These are phyloP conservation scores for Knufia petricola DNA, from an alignment of 2,329 filamentous ascomycete genomes.

Conservation along the genomic window DNA sequence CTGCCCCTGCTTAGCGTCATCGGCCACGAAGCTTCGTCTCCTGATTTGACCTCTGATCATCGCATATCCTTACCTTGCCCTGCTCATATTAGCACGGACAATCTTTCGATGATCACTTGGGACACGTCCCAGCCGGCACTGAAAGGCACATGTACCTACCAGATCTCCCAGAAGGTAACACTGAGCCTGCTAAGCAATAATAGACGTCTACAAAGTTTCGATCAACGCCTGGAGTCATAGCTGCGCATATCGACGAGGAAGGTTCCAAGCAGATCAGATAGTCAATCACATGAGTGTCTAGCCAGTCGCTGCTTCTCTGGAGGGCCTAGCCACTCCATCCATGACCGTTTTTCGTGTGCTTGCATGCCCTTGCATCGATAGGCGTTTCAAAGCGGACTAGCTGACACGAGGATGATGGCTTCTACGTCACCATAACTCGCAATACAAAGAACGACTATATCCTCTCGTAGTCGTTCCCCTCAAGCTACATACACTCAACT, in stretches of 20 bases:
- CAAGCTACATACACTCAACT: not conserved
- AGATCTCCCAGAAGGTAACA: too few species aligned
- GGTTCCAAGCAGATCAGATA: too few species aligned
- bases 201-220: too few species aligned
- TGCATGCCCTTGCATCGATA: not conserved
- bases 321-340: not conserved
- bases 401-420: too few species aligned
- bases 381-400: not conserved
- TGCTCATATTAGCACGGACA: not conserved
- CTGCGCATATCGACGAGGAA: too few species aligned
- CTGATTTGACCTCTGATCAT: not conserved
- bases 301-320: not conserved
- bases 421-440: conserved; percentile 4
- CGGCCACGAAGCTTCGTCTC: not conserved
- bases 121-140: not conserved
- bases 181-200: too few species aligned
- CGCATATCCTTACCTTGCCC: not conserved
- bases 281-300: not conserved
- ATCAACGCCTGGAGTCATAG: too few species aligned
- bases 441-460: conserved; percentile 6
- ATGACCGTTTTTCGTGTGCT: not conserved
- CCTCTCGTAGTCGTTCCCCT: not conserved
- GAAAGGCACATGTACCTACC: too few species aligned
- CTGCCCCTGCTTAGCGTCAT: conserved; percentile 1
- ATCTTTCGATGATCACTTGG: too few species aligned